Evolutionary conservation across 768 basidiomycete genomes (phyloP), one percentile per base, ranked within the genome.

Genomic region (Nevesoporus exiguus): DNA sequence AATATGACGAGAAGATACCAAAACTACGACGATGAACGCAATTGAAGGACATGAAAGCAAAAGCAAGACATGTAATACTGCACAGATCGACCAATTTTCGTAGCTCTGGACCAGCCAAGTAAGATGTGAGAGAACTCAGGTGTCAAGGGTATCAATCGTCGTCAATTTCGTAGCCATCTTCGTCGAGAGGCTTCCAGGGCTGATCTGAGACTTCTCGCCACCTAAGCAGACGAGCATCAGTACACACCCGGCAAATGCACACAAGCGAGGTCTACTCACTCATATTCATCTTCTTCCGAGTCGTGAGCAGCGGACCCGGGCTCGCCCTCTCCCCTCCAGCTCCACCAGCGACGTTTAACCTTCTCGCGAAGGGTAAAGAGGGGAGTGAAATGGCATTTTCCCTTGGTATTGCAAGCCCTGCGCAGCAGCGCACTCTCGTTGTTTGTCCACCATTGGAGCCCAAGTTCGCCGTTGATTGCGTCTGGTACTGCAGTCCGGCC

Each of bases 101-200:
- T 37, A 15, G 29, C 17, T 5, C 36, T 39, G 7, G 24, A 19
- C 25, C 21, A 33, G 13, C 34, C 11, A 13, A 36, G 17, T n/a
- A 22, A 11, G 14, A 15, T 27, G n/a, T 14, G 17, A 30, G 24
- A 36, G 15, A 5, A 36, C 15, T 31, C 21, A 14, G n/a, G 9
- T 22, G 41, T 27, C 13, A 33, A 34, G 7, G 10, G 3, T 39
- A 40, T 50, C 37, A 49, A 24, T 39, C 39, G 0, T 54, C 48
- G 0, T 54, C 48, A 22, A 27, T 5, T n/a, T 62, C 52, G 11
- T 55, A 45, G 5, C 63, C 56, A 7, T 62, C 56, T 27, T 63
- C 63, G 47, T 64, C 47, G 10, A 59, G 54, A 14, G 57, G 64
- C n/a, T 34, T 65, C 64, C 64, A 62, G 3, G 49, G 27, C n/a